A percentile compares a stretch with the other conserved stretches of the same genome.
Evolutionary conservation across 768 basidiomycete species (phyloP).

Genomic region (Leccinum broughii): DNA sequence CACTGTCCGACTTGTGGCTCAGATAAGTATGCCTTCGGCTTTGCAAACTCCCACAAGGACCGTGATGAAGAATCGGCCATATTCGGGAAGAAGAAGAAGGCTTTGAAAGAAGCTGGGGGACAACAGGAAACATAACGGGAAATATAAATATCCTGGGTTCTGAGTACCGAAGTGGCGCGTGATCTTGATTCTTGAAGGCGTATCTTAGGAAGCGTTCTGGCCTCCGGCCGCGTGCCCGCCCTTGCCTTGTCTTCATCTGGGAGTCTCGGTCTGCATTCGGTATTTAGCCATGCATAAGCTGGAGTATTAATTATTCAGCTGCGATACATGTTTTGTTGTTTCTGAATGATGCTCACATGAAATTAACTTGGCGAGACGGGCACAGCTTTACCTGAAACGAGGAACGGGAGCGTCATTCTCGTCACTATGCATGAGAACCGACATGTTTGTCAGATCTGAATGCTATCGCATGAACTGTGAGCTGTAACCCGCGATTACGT

Average conservation of each 20-base stretch:
- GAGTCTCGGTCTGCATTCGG: neutral
- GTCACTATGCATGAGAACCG: conserved; percentile 2
- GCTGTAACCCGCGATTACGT: neutral
- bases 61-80: neutral
- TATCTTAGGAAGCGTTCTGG: neutral
- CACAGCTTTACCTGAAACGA: conserved; percentile 1
- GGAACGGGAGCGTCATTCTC: conserved; percentile 4
- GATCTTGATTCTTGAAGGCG: neutral
- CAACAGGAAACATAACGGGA: neutral
- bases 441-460: conserved; percentile 16
- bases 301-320: neutral
- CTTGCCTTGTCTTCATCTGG: neutral
- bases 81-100: neutral
- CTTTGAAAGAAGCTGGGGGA: conserved; percentile 1
- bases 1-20: neutral
- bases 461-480: conserved; percentile 12
- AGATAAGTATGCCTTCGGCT: neutral
- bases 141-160: neutral
- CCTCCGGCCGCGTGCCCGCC: neutral
- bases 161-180: neutral
- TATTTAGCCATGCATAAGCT: neutral
- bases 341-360: neutral
- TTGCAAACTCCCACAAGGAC: neutral
- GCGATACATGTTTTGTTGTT: neutral
- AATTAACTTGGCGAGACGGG: neutral